Evolutionary conservation across 2,329 filamentous ascomycete species (phyloP).

Genomic region (Lasiodiplodia theobromae): DNA sequence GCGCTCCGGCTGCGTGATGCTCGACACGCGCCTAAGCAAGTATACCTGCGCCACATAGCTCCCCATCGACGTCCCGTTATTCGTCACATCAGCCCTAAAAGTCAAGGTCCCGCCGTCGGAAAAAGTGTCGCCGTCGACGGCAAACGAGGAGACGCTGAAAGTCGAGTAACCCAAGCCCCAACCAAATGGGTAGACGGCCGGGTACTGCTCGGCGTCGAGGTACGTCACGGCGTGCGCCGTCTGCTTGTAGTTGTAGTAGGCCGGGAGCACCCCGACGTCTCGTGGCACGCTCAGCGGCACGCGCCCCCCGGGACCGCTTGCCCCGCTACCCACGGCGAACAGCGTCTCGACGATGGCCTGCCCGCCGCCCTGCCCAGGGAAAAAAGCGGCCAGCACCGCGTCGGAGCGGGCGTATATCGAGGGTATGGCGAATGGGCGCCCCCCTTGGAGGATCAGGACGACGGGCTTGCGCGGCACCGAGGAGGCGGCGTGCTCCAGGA

Average conservation of each 20-base stretch:
- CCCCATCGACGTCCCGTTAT: constrained; percentile 44
- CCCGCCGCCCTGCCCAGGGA: constrained; percentile 68
- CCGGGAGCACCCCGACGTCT: constrained; percentile 74
- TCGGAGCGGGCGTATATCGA: constrained; percentile 48
- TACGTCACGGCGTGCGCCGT: constrained; percentile 71
- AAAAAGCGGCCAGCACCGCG: constrained; percentile 52
- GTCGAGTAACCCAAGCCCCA: constrained; percentile 83
- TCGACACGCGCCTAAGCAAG: constrained; percentile 48
- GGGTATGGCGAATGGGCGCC: constrained; percentile 51
- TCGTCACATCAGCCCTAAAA: constrained; percentile 47
- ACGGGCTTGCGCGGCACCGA: constrained; percentile 44
- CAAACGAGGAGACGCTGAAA: constrained; percentile 63
- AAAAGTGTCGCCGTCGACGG: constrained; percentile 35
- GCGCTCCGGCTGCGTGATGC: constrained; percentile 52
- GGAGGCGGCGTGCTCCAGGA: constrained; percentile 42
- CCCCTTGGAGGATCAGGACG: constrained; percentile 52
- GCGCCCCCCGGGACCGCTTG: constrained; percentile 68
- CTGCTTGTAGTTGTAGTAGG: constrained; percentile 86
- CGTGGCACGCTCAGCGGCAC: constrained; percentile 87
- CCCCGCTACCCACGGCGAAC: constrained; percentile 72
- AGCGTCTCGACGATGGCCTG: constrained; percentile 81
- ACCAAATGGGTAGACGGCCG: constrained; percentile 84
- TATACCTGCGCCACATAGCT: constrained; percentile 54
- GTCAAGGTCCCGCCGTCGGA: constrained; percentile 40
- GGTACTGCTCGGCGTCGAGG: constrained; percentile 32